phyloP scores from a whole-genome alignment of 805 yeast genomes.

The Yamadazyma akitaensis region DNA sequence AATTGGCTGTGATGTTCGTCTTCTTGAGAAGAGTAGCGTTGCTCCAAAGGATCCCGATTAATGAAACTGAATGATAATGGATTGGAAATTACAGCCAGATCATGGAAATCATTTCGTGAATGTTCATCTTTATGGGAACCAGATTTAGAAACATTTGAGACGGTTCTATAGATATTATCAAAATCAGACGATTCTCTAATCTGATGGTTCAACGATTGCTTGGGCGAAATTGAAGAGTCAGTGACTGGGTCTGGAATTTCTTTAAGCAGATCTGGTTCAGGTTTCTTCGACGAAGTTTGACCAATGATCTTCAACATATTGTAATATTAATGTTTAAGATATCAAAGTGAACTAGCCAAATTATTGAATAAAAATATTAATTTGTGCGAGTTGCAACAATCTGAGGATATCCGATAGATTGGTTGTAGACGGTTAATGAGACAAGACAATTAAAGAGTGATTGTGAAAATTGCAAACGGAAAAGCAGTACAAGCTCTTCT shows the following conservation, averaged over 20 bases:
- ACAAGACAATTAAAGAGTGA: not conserved
- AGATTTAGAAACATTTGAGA: constrained; percentile 6
- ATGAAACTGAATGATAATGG: constrained; percentile 24
- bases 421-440: not conserved
- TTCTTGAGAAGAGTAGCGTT: constrained; percentile 28
- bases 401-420: not conserved
- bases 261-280: not conserved
- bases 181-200: constrained; percentile 7
- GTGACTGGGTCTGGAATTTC: not conserved
- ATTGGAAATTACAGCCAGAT: constrained; percentile 18
- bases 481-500: too few species aligned
- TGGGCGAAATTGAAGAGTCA: not conserved
- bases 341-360: too few species aligned
- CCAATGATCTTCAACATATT: not conserved
- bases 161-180: constrained; percentile 15
- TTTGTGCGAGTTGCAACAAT: not conserved
- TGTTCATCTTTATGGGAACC: not conserved
- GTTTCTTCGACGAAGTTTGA: not conserved
- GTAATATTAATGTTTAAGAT: not conserved
- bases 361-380: not conserved
- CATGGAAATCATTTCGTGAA: not conserved
- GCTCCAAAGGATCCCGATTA: constrained; percentile 28
- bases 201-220: not conserved
- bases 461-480: too few species aligned
- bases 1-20: constrained; percentile 22